A percentile compares a stretch with the other conserved stretches of the same genome.
Conservation (phyloP, 768 basidiomycete genomes). For the Sporobolomyces roseus region DNA sequence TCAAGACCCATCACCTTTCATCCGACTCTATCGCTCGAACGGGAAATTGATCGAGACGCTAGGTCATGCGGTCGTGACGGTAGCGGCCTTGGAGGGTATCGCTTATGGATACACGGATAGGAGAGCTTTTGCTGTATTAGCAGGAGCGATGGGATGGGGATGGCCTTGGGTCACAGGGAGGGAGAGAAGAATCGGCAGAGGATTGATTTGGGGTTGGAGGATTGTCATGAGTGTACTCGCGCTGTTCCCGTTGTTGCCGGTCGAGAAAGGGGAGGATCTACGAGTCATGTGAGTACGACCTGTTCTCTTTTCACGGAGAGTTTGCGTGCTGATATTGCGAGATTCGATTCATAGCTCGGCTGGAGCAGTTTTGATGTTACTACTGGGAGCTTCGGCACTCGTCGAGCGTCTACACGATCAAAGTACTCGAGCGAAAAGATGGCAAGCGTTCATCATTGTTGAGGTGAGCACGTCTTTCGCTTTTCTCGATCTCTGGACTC, state of each 20-base stretch:
- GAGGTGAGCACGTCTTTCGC: conserved; percentile 21
- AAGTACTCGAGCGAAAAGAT: conserved; percentile 8
- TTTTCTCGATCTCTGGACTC: too few species aligned
- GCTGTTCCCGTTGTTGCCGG: conserved; percentile 67
- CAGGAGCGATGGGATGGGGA: conserved; percentile 58
- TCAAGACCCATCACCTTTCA: not conserved
- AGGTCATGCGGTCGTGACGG: not conserved
- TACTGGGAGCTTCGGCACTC: not conserved
- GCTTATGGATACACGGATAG: conserved; percentile 63
- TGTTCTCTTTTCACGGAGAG: not conserved
- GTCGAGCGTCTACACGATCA: not conserved
- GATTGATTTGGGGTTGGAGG: conserved; percentile 53
- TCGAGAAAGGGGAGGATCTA: conserved; percentile 67
- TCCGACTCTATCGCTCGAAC: not conserved
- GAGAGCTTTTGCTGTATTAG: conserved; percentile 65
- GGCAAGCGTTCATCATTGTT: not conserved
- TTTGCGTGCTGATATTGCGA: too few species aligned
- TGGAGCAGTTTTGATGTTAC: not conserved
- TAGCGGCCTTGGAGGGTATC: not conserved
- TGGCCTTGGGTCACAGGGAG: conserved; percentile 58
- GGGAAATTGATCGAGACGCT: conserved; percentile 3
- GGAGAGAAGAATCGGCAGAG: conserved; percentile 53
- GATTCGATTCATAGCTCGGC: not conserved
- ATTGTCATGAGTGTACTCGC: conserved; percentile 57
- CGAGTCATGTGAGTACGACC: conserved; percentile 59